phyloP scores from a whole-genome alignment of 1,284 basidiomycete species.

The Coniophora puteana region DNA sequence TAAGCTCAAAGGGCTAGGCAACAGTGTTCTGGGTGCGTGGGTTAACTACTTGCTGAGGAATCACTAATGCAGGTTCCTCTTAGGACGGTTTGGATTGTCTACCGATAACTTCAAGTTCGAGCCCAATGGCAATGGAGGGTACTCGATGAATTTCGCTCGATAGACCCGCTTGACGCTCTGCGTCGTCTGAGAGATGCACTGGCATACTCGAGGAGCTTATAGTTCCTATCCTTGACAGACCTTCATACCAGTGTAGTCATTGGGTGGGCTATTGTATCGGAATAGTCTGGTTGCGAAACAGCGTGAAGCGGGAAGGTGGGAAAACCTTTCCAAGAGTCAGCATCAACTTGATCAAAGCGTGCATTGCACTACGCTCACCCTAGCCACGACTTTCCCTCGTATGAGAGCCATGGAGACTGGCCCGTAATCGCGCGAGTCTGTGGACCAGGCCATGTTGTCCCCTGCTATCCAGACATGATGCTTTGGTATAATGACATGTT shows the following conservation, averaged over 20 bases:
- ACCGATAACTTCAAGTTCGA: constrained; percentile 95
- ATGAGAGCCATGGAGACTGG: constrained; percentile 87
- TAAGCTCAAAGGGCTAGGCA: constrained; percentile 92
- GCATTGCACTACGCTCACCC: constrained; percentile 44
- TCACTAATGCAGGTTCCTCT: not conserved
- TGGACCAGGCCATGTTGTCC: constrained; percentile 83
- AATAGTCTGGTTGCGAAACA: constrained; percentile 47
- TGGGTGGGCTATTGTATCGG: constrained; percentile 37
- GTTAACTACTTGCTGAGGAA: not conserved
- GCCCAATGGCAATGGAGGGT: constrained; percentile 89
- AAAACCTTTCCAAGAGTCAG: constrained; percentile 40
- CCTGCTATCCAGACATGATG: constrained; percentile 93
- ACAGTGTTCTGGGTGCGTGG: constrained; percentile 78
- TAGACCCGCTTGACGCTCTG: constrained; percentile 22
- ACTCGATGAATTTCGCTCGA: constrained; percentile 82
- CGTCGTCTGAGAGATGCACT: constrained; percentile 5
- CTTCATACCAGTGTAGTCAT: too few relatives aligned
- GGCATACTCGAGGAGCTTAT: too few relatives aligned
- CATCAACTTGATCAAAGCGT: not conserved
- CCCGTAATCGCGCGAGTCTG: constrained; percentile 89
- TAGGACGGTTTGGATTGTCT: constrained; percentile 83
- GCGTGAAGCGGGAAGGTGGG: constrained; percentile 42
- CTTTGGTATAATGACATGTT: constrained; percentile 73
- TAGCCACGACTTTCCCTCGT: constrained; percentile 72
- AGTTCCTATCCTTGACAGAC: too few relatives aligned